Percentiles rank a stretch among this genome's conserved stretches.
Evolutionary conservation across 768 basidiomycete species (phyloP).

Genomic region (Crassisporium funariophilum): DNA sequence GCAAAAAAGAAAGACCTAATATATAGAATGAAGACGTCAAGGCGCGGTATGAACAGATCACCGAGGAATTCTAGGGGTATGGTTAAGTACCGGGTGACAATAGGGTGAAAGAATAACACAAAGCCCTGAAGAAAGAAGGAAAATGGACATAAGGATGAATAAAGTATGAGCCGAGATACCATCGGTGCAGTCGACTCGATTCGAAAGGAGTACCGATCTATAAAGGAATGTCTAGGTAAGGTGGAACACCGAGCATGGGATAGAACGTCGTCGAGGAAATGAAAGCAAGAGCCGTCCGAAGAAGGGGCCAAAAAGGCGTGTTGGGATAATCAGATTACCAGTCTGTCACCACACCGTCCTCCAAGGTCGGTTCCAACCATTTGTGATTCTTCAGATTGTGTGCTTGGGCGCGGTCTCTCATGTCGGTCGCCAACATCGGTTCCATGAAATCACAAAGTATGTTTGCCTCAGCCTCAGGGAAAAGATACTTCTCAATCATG

Average conservation of each 20-base stretch:
- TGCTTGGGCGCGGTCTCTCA: conserved; percentile 67
- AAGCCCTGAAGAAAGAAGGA: conserved; percentile 9
- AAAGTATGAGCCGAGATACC: conserved; percentile 6
- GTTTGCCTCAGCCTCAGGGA: conserved; percentile 56
- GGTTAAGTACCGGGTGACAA: conserved; percentile 2
- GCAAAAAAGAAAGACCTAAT: background rate
- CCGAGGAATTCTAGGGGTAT: conserved; percentile 17
- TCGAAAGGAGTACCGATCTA: background rate
- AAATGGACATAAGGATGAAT: conserved; percentile 4
- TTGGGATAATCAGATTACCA: conserved; percentile 35
- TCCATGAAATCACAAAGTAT: conserved; percentile 66
- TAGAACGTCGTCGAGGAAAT: background rate
- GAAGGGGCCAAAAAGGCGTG: background rate
- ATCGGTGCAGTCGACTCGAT: background rate
- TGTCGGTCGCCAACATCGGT: conserved; percentile 77
- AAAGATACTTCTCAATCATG: conserved; percentile 88
- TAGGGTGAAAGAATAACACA: conserved; percentile 4
- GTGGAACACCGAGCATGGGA: conserved; percentile 5
- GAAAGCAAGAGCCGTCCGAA: background rate
- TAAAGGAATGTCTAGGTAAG: background rate
- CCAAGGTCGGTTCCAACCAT: conserved; percentile 59
- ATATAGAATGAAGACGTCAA: background rate
- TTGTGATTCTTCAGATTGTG: conserved; percentile 72
- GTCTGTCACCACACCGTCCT: conserved; percentile 44
- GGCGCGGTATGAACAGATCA: background rate